Percentiles rank a stretch among this genome's conserved stretches.
phyloP scores from a whole-genome alignment of 2,329 filamentous ascomycete genomes.

The Diaporthe longicolla region DNA sequence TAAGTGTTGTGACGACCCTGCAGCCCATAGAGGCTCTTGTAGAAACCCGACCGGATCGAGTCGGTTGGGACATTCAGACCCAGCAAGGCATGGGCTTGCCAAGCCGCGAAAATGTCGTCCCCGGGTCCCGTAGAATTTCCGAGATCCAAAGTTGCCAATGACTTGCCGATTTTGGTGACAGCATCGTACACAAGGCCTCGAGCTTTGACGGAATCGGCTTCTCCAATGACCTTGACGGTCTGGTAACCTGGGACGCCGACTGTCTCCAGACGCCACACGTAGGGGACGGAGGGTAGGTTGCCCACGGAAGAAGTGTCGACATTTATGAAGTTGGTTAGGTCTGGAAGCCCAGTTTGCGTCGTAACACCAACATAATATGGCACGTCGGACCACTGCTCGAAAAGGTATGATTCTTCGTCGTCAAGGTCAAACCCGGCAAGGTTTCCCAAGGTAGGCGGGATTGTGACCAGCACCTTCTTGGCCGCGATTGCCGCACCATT shows the following conservation, averaged over 20 bases:
- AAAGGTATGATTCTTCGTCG: not conserved
- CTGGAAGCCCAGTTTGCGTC: not conserved
- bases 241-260: constrained; percentile 22
- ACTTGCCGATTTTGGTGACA: constrained; percentile 8
- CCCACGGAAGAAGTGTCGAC: not conserved
- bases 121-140: not conserved
- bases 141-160: not conserved
- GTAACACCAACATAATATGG: constrained; percentile 17
- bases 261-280: constrained; percentile 9
- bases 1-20: constrained; percentile 11
- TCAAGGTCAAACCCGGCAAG: constrained; percentile 19
- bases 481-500: not conserved
- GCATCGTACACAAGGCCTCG: constrained; percentile 9
- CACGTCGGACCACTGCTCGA: constrained; percentile 12
- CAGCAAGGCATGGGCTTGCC: not conserved
- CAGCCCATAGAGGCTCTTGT: not conserved
- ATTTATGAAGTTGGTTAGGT: constrained; percentile 22
- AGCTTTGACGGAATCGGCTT: not conserved
- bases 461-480: constrained; percentile 5
- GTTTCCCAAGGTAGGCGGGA: constrained; percentile 1
- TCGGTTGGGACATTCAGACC: constrained; percentile 2
- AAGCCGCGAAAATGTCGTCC: constrained; percentile 13
- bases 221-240: constrained; percentile 15
- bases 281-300: not conserved
- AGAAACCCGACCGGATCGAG: constrained; percentile 13